Conservation (phyloP, 2,329 filamentous ascomycete genomes). For the Talaromyces sp. region DNA sequence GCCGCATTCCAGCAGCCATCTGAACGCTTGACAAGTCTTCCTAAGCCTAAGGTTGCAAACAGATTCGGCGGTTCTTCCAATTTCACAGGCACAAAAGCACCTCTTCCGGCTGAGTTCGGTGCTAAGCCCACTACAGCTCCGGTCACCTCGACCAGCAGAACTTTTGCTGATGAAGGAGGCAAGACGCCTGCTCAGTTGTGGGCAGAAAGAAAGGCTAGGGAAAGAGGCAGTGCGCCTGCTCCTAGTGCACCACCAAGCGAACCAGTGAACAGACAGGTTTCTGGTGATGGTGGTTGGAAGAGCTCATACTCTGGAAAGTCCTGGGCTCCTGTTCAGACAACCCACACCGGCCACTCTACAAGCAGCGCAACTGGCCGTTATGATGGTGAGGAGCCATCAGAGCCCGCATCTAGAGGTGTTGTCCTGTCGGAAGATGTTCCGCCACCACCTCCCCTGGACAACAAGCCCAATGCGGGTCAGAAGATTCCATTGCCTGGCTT, state of each 20-base stretch:
- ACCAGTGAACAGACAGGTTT: slow-evolving; percentile 44
- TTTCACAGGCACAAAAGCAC: slow-evolving; percentile 87
- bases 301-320: slow-evolving; percentile 87
- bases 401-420: slow-evolving; percentile 57
- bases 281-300: slow-evolving; percentile 76
- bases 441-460: slow-evolving; percentile 63
- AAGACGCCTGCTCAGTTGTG: slow-evolving; percentile 96
- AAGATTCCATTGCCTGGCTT: slow-evolving; percentile 78
- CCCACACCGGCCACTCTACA: slow-evolving; percentile 64
- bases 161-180: slow-evolving; percentile 89
- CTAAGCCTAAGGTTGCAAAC: slow-evolving; percentile 93
- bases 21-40: slow-evolving; percentile 79
- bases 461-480: slow-evolving; percentile 65
- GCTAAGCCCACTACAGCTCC: slow-evolving; percentile 60
- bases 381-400: slow-evolving; percentile 50
- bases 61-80: slow-evolving; percentile 71
- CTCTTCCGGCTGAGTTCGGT: slow-evolving; percentile 68
- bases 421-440: slow-evolving; percentile 31
- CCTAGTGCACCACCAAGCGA: background rate
- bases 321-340: slow-evolving; percentile 81
- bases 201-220: slow-evolving; percentile 93
- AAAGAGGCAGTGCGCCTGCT: slow-evolving; percentile 47
- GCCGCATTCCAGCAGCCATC: slow-evolving; percentile 66
- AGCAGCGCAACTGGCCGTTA: slow-evolving; percentile 53
- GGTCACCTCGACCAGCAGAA: slow-evolving; percentile 79